A percentile compares a stretch with the other conserved stretches of the same genome.
Conservation (phyloP, 1,284 basidiomycete species). For the Cryptococcus jaspeensis region DNA sequence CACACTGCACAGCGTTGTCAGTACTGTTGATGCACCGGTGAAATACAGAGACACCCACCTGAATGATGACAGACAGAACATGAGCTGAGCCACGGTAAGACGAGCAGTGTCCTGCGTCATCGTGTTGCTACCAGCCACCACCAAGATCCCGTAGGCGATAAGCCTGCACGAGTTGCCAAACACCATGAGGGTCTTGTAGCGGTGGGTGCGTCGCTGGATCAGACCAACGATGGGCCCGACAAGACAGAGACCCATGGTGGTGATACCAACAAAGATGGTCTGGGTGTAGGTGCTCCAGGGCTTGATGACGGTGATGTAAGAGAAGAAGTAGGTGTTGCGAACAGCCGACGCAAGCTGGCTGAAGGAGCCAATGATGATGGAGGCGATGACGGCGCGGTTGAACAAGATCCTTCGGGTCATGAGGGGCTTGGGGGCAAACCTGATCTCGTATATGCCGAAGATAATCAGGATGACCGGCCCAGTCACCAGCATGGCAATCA, state of each 20-base stretch:
- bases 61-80: conserved; percentile 2
- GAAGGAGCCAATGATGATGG: conserved; percentile 35
- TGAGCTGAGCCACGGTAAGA: conserved; percentile 1
- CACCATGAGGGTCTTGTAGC: conserved; percentile 40
- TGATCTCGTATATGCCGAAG: conserved; percentile 41
- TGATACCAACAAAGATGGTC: conserved; percentile 6
- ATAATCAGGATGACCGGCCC: conserved; percentile 36
- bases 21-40: neutral
- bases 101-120: conserved; percentile 1
- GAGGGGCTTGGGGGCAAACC: conserved; percentile 25
- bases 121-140: neutral
- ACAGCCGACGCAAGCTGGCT: conserved; percentile 37
- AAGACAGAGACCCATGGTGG: conserved; percentile 36
- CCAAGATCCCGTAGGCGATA: neutral
- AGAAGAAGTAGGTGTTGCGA: conserved; percentile 40
- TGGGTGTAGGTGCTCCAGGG: too few species aligned
- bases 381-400: conserved; percentile 42
- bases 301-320: conserved; percentile 44
- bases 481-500: conserved; percentile 49
- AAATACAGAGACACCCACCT: neutral
- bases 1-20: conserved; percentile 25
- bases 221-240: conserved; percentile 45
- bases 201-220: conserved; percentile 42
- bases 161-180: neutral
- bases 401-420: conserved; percentile 44